A percentile compares a stretch with the other conserved stretches of the same genome.
Evolutionary conservation across 768 basidiomycete species (phyloP).

Genomic region (Termitomyces sp.): DNA sequence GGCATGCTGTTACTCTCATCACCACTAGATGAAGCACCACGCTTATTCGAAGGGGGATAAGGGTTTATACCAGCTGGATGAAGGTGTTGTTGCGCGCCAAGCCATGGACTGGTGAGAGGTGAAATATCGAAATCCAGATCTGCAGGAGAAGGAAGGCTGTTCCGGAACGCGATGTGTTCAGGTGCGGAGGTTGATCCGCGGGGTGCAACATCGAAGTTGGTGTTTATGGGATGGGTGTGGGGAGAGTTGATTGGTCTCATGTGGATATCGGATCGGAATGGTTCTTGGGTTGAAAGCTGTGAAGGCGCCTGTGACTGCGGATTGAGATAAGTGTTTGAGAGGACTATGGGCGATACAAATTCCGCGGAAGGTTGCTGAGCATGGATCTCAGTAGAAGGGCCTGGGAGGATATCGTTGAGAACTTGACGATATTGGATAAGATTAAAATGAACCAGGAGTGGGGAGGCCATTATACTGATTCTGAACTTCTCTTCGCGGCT

Average conservation of each 20-base stretch:
- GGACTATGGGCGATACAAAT: constrained; percentile 58
- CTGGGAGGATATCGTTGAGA: constrained; percentile 23
- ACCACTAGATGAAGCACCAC: constrained; percentile 49
- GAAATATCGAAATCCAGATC: constrained; percentile 73
- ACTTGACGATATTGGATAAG: neutral
- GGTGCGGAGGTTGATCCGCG: constrained; percentile 57
- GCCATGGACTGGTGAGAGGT: constrained; percentile 77
- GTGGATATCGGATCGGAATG: constrained; percentile 15
- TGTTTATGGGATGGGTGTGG: constrained; percentile 17
- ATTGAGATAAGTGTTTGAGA: constrained; percentile 32
- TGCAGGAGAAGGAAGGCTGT: constrained; percentile 36
- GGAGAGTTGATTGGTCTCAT: constrained; percentile 13
- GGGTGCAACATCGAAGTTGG: constrained; percentile 8
- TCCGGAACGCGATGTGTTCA: constrained; percentile 65
- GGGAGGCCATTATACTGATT: constrained; percentile 48
- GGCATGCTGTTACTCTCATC: constrained; percentile 40
- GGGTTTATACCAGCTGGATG: constrained; percentile 15
- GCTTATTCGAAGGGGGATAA: constrained; percentile 33
- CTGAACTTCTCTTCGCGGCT: constrained; percentile 21
- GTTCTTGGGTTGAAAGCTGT: constrained; percentile 14
- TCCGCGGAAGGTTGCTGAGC: constrained; percentile 49
- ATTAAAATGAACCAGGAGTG: constrained; percentile 51
- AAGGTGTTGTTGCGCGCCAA: constrained; percentile 52
- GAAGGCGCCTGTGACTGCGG: constrained; percentile 3
- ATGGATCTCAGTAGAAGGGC: constrained; percentile 61